Percentiles rank a stretch among this genome's conserved stretches.
Conservation (phyloP, 441 rosid species). For the Corymbia calophylla region DNA sequence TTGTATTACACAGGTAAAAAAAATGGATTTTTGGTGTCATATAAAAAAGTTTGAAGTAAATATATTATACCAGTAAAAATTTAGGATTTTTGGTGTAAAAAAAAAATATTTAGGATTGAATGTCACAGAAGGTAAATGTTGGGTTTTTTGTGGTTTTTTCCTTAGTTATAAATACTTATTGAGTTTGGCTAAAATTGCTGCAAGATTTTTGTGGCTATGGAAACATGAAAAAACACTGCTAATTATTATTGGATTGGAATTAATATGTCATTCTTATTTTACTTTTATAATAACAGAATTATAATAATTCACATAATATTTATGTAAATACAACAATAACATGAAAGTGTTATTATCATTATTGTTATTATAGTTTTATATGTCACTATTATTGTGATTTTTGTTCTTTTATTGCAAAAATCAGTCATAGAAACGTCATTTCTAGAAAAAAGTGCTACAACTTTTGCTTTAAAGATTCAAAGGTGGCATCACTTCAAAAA, state of each 20-base stretch:
- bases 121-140: too few relatives aligned
- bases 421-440: neutral
- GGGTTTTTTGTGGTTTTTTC: too few relatives aligned
- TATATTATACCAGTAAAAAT: too few relatives aligned
- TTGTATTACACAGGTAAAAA: too few relatives aligned
- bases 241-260: neutral
- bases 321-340: neutral
- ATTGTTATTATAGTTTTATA: neutral
- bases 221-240: neutral
- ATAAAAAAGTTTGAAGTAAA: too few relatives aligned
- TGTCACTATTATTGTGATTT: neutral
- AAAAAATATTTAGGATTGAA: too few relatives aligned
- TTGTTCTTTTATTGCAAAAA: neutral
- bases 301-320: neutral
- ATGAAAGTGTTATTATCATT: neutral
- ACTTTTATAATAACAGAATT: too few relatives aligned
- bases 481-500: neutral
- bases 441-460: neutral
- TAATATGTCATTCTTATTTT: too few relatives aligned
- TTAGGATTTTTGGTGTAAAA: too few relatives aligned
- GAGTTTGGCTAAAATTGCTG: neutral
- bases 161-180: neutral
- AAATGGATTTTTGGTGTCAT: too few relatives aligned
- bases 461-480: neutral
- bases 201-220: neutral